Evolutionary conservation across 768 basidiomycete species (phyloP), one percentile per base, ranked within the genome.

Genomic region (Mycena indigotica): DNA sequence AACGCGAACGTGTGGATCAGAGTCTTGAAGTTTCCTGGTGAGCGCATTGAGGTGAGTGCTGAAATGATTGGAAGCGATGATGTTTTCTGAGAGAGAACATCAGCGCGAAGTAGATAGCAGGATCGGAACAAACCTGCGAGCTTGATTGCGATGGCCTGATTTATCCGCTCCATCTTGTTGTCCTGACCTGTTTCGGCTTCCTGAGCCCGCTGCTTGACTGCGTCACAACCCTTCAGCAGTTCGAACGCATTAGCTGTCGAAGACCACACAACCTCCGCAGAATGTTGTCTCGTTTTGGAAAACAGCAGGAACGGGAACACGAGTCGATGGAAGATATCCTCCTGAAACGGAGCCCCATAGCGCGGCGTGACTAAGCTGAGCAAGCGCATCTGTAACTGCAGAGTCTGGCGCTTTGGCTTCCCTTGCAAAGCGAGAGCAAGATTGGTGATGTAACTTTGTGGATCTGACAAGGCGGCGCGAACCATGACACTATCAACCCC

Each of bases 251-350:
- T 41, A 63, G 23, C 4, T 50, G 28, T 61, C 50, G 68, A 49
- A 77, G 77, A 24, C 93, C 93, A 95, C 0, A 86, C 83, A n/a
- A 79, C 68, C 21, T 82, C 78, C 0, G 84, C 79, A 0, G 83
- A 88, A 66, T 84, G 86, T 58, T 87, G 81, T 50, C 86, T 80
- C 2, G 87, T 72, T 66, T 89, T 92, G 5, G 90, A 87, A 63
- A 84, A 87, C 16, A 95, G 69, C 41, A 95, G 72, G 66, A 84
- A 84, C 0, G 93, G 89, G 67, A 93, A 89, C 53, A 95, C 70
- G 1, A 87, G 67, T 28, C 75, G 72, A 59, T 83, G 74, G 58
- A 84, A 82, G 24, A 80, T 68, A 26, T 73, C 68, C 59, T 67
- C 55, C 1, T 63, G 59, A 1, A 65, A 56, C 1, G 62, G 21